Percentiles rank a stretch among this genome's conserved stretches.
Evolutionary conservation across 805 yeast genomes (phyloP).

Genomic region (Brettanomyces anomalus): DNA sequence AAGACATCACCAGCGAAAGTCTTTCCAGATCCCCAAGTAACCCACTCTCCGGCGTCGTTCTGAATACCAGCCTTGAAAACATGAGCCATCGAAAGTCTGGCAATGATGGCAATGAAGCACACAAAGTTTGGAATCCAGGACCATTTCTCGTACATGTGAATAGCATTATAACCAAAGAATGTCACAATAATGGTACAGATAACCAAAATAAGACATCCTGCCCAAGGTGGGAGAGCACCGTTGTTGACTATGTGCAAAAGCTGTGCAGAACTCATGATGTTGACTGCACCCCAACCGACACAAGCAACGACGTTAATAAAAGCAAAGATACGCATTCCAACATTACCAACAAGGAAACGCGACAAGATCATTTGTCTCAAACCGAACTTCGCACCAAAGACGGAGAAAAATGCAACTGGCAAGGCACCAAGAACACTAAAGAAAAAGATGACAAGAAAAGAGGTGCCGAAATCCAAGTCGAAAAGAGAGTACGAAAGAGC

Average conservation of each 20-base stretch:
- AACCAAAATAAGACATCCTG: conserved; percentile 71
- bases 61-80: conserved; percentile 47
- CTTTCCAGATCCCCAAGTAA: conserved; percentile 41
- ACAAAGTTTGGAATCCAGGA: conserved; percentile 79
- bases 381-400: conserved; percentile 78
- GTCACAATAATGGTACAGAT: conserved; percentile 62
- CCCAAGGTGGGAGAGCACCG: conserved; percentile 74
- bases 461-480: conserved; percentile 65
- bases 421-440: conserved; percentile 64
- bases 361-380: conserved; percentile 81
- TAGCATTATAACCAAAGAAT: conserved; percentile 78
- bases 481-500: conserved; percentile 53
- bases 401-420: conserved; percentile 76
- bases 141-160: conserved; percentile 76
- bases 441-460: conserved; percentile 57
- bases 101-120: conserved; percentile 70
- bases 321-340: conserved; percentile 68
- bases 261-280: conserved; percentile 84
- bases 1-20: conserved; percentile 68
- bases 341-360: conserved; percentile 68
- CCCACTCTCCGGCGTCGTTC: conserved; percentile 18
- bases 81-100: conserved; percentile 59
- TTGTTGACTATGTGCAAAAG: conserved; percentile 67
- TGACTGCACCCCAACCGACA: conserved; percentile 94
- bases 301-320: conserved; percentile 74